These are phyloP conservation scores for Camellia granthamiana DNA, from an alignment of 148 eudicot species.

Conservation along the genomic window DNA sequence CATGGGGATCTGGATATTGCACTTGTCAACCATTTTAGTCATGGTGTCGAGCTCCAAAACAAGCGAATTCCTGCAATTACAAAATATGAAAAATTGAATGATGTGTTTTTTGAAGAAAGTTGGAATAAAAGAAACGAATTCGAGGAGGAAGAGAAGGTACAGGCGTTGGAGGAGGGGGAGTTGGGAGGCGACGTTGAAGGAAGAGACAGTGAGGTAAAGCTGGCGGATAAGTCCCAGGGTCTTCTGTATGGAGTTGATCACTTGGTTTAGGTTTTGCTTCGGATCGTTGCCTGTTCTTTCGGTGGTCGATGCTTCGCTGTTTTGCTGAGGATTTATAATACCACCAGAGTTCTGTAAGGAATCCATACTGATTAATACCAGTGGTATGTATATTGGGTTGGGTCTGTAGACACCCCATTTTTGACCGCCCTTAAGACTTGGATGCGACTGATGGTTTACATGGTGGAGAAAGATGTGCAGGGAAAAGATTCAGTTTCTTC, in stretches of 20 bases:
- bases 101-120: neutral
- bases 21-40: conserved; percentile 62
- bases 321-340: conserved; percentile 19
- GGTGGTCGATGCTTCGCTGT: conserved; percentile 33
- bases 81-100: neutral
- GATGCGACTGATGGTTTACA: too few relatives aligned
- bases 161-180: conserved; percentile 82
- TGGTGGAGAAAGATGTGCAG: too few relatives aligned
- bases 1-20: conserved; percentile 76
- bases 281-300: conserved; percentile 35
- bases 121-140: neutral
- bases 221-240: conserved; percentile 75
- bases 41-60: conserved; percentile 79
- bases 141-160: conserved; percentile 15
- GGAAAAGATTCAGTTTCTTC: too few relatives aligned
- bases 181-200: conserved; percentile 74
- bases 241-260: conserved; percentile 63
- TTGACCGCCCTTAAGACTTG: too few relatives aligned
- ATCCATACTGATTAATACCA: conserved; percentile 25
- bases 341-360: conserved; percentile 33
- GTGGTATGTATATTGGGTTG: neutral
- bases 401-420: too few relatives aligned
- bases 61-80: conserved; percentile 41
- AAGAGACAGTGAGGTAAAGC: conserved; percentile 79
- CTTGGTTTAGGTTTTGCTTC: conserved; percentile 55